These are phyloP conservation scores for Penicillium macrosclerotiorum DNA, from an alignment of 495 filamentous ascomycete genomes.

Conservation along the genomic window DNA sequence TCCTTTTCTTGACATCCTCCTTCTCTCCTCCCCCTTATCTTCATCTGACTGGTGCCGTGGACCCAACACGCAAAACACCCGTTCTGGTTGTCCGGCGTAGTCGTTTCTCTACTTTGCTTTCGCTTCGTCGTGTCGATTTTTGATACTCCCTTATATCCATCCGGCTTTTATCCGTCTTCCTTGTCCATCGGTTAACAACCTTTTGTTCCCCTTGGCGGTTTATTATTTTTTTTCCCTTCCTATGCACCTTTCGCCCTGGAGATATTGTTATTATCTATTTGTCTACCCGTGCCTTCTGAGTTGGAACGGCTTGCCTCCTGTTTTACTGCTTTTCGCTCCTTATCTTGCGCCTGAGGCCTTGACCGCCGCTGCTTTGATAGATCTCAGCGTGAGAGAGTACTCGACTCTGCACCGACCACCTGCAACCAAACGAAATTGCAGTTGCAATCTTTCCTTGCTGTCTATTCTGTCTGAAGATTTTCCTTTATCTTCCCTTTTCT, in stretches of 20 bases:
- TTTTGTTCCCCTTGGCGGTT: constrained; percentile 8
- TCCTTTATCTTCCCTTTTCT: constrained; percentile 22
- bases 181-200: constrained; percentile 20
- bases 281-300: constrained; percentile 28
- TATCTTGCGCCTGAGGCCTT: constrained; percentile 13
- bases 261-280: constrained; percentile 19
- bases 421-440: constrained; percentile 1
- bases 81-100: constrained; percentile 26
- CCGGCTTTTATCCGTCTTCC: constrained; percentile 15
- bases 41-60: constrained; percentile 24
- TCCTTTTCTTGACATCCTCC: constrained; percentile 15
- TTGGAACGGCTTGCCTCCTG: constrained; percentile 17
- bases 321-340: constrained; percentile 11
- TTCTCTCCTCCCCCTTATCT: constrained; percentile 1
- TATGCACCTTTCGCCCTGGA: too few relatives aligned
- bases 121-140: constrained; percentile 32
- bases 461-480: constrained; percentile 11
- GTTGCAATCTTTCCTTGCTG: constrained; percentile 17
- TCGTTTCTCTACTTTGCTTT: constrained; percentile 20
- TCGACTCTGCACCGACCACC: constrained; percentile 19
- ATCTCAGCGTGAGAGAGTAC: constrained; percentile 13
- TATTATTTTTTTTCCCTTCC: constrained; percentile 15
- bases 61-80: constrained; percentile 12
- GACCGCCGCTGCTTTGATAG: constrained; percentile 20
- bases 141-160: constrained; percentile 36